Conservation (phyloP, 2,329 filamentous ascomycete species). For the Raffaelea deltoideospora region DNA sequence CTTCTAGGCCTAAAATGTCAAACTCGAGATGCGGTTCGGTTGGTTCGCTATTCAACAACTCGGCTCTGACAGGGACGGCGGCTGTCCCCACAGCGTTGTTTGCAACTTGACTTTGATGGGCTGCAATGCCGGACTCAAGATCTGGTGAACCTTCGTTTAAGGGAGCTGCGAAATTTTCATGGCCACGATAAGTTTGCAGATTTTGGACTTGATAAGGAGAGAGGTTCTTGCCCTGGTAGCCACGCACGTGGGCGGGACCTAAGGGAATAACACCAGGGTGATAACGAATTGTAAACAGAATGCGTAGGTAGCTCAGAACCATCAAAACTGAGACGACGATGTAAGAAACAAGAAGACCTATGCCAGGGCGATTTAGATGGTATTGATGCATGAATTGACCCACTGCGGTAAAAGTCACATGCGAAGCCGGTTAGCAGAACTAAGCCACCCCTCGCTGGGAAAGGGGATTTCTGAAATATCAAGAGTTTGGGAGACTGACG, state of each 20-base stretch:
- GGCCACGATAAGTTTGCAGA: constrained; percentile 1
- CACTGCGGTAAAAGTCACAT: constrained; percentile 29
- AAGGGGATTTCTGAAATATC: background rate
- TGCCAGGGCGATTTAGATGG: constrained; percentile 39
- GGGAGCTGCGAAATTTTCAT: background rate
- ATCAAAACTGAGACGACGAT: constrained; percentile 56
- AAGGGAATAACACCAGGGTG: constrained; percentile 63
- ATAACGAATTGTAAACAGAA: constrained; percentile 49
- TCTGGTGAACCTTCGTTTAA: constrained; percentile 6
- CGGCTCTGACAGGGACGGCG: background rate
- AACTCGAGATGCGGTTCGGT: constrained; percentile 28
- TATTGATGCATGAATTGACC: constrained; percentile 47
- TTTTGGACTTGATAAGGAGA: background rate
- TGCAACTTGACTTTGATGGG: too few relatives aligned
- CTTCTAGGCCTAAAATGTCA: constrained; percentile 54
- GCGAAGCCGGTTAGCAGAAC: background rate
- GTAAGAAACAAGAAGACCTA: constrained; percentile 51
- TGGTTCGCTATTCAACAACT: constrained; percentile 5
- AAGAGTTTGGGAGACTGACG: constrained; percentile 31
- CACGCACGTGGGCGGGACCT: constrained; percentile 24
- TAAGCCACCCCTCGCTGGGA: too few relatives aligned
- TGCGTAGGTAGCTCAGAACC: constrained; percentile 52
- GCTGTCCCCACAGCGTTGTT: background rate
- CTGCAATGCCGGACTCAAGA: constrained; percentile 9
- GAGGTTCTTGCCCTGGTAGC: constrained; percentile 2